phyloP scores from a whole-genome alignment of 1,284 basidiomycete species.

The Fomitopsis pinicola region DNA sequence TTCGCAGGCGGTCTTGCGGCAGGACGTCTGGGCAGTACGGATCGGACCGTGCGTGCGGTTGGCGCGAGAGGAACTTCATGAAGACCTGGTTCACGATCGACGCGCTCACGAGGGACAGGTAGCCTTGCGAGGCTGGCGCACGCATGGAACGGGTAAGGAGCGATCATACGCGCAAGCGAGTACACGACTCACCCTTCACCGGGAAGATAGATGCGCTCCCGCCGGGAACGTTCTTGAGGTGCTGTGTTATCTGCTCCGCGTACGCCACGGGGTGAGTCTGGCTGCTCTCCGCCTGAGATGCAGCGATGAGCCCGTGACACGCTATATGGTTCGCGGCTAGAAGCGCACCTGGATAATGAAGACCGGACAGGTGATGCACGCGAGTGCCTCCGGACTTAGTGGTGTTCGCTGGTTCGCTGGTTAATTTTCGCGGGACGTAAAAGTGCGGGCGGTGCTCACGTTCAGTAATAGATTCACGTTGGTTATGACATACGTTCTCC shows the following conservation, averaged over 20 bases:
- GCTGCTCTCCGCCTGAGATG: constrained; percentile 53
- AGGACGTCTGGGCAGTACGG: constrained; percentile 30
- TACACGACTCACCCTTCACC: constrained; percentile 50
- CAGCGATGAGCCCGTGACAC: neutral
- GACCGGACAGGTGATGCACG: constrained; percentile 56
- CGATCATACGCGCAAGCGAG: constrained; percentile 7
- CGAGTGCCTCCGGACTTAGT: constrained; percentile 42
- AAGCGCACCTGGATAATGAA: constrained; percentile 64
- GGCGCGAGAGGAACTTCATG: constrained; percentile 53
- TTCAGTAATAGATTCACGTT: constrained; percentile 53
- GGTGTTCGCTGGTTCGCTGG: constrained; percentile 42
- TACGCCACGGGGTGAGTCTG: constrained; percentile 49
- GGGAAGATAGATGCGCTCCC: constrained; percentile 48
- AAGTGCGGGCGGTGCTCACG: constrained; percentile 33
- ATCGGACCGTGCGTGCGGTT: constrained; percentile 46
- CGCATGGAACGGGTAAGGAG: neutral
- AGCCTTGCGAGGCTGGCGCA: constrained; percentile 42
- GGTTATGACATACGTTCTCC: constrained; percentile 47
- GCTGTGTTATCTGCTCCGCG: constrained; percentile 49
- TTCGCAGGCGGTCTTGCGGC: constrained; percentile 43
- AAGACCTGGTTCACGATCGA: constrained; percentile 66
- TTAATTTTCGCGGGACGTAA: neutral
- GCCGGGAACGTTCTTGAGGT: constrained; percentile 44
- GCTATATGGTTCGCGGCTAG: neutral
- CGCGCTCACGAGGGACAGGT: constrained; percentile 47